A percentile compares a stretch with the other conserved stretches of the same genome.
Conservation (phyloP, 1,284 basidiomycete species). For the Sanghuangporus sanghuang region DNA sequence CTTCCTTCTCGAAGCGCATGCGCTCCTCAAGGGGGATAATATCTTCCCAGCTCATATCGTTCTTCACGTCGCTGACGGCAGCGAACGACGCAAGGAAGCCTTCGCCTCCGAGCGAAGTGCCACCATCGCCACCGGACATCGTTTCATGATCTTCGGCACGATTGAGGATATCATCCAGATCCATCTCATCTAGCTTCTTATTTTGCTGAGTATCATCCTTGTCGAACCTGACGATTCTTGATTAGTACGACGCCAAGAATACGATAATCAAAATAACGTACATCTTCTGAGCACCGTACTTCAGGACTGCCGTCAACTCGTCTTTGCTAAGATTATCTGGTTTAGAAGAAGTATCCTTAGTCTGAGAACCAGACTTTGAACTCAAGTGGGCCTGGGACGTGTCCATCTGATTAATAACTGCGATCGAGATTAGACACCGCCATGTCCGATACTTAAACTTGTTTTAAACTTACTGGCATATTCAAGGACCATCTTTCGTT, state of each 20-base stretch:
- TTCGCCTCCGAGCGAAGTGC: slow-evolving; percentile 91
- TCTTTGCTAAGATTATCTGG: slow-evolving; percentile 94
- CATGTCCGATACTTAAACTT: neutral
- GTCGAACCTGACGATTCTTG: slow-evolving; percentile 69
- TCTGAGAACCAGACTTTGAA: slow-evolving; percentile 55
- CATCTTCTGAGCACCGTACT: slow-evolving; percentile 99
- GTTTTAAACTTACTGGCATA: slow-evolving; percentile 83
- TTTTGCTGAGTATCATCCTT: slow-evolving; percentile 91
- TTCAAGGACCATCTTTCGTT: slow-evolving; percentile 99
- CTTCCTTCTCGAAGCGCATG: slow-evolving; percentile 80
- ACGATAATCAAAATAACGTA: slow-evolving; percentile 33
- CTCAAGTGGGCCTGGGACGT: slow-evolving; percentile 96
- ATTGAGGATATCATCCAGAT: slow-evolving; percentile 96
- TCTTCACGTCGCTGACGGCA: slow-evolving; percentile 96
- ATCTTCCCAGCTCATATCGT: slow-evolving; percentile 98
- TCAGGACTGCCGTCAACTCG: slow-evolving; percentile 96
- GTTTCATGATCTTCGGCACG: slow-evolving; percentile 98
- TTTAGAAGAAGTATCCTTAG: slow-evolving; percentile 65
- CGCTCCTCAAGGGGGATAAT: slow-evolving; percentile 96
- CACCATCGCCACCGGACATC: slow-evolving; percentile 73
- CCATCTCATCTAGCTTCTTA: slow-evolving; percentile 98
- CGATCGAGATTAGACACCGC: neutral
- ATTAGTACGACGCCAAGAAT: slow-evolving; percentile 16
- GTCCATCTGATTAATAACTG: slow-evolving; percentile 99
- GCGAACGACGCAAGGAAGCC: slow-evolving; percentile 95